Conservation (phyloP, 129 eudicot genomes). For the Scalesia atractyloides region DNA sequence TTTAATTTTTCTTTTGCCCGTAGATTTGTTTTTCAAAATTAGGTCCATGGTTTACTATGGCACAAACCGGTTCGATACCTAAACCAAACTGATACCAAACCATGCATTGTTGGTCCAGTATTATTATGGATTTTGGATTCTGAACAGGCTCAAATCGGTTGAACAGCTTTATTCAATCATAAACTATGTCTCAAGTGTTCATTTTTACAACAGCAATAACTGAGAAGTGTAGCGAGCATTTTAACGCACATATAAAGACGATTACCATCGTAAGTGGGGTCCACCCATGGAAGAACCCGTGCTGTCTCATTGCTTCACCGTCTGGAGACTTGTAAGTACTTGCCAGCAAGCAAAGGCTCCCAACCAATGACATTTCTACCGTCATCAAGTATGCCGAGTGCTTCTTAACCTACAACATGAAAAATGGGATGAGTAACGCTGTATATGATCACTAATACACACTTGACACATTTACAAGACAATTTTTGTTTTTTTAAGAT, state of each 20-base stretch:
- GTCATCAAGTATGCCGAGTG: conserved; percentile 95
- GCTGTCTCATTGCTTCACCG: conserved; percentile 81
- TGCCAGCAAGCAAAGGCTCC: conserved; percentile 83
- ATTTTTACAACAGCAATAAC: background rate
- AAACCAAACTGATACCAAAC: background rate
- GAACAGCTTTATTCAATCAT: background rate
- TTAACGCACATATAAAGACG: conserved; percentile 2
- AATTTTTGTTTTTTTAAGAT: background rate
- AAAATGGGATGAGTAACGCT: background rate
- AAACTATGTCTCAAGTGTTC: background rate
- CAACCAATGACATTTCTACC: conserved; percentile 90
- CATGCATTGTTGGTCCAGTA: background rate
- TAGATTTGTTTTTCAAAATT: background rate
- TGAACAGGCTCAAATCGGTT: background rate
- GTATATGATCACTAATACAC: background rate
- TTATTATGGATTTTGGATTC: background rate
- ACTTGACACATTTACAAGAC: background rate
- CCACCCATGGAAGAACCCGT: conserved; percentile 90
- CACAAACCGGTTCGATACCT: background rate
- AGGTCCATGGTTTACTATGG: background rate
- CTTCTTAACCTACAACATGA: conserved; percentile 68
- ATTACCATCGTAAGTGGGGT: conserved; percentile 78
- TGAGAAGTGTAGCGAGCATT: background rate
- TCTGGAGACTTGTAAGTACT: conserved; percentile 91
- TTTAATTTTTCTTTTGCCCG: background rate